Evolutionary conservation across 768 basidiomycete genomes (phyloP), one percentile per base, ranked within the genome.

Genomic region (Boletellus emodensis): DNA sequence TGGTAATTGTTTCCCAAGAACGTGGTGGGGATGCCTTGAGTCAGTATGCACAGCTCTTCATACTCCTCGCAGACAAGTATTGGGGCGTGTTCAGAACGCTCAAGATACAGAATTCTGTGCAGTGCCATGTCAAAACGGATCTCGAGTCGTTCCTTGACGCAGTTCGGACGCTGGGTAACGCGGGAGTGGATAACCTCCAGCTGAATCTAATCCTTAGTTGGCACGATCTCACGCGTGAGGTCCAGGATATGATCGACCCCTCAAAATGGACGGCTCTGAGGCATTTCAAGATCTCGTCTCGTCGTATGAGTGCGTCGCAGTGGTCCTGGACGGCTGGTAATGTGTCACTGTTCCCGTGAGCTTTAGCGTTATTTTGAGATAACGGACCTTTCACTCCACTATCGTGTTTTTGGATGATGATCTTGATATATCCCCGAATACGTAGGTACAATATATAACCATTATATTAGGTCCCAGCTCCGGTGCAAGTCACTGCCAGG

Each of bases 31-130:
- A 49, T 14, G 14, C 22, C 14, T 22, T 59, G 36, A 35, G 33
- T 38, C 60, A 43, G n/a, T 62, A 59, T 28, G 22, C 51, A 4
- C 35, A 56, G 17, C 60, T 62, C 36, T 32, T 64, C 36, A 14
- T 32, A 1, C 62, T 61, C 40, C 52, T 62, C 28, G 59, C 62
- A 24, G 47, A 58, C 49, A 62, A 62, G 41, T 62, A 59, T 47
- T 46, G 35, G 0, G 50, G 56, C 18, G 56, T 64, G 2, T 54
- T 64, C 44, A 61, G 35, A 45, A 53, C 49, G 32, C 44, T 62
- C 22, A 58, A 49, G 20, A 24, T 59, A 28, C 62, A 59, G 7
- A 52, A 64, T 37, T 45, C 56, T 38, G 24, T 62, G 36, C 18
- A 51, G 36, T 62, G 60, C 13, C 40, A 42, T 11, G 36, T 56